A percentile compares a stretch with the other conserved stretches of the same genome.
Conservation (phyloP, 2,329 filamentous ascomycete species). For the Diaporthe helianthi region DNA sequence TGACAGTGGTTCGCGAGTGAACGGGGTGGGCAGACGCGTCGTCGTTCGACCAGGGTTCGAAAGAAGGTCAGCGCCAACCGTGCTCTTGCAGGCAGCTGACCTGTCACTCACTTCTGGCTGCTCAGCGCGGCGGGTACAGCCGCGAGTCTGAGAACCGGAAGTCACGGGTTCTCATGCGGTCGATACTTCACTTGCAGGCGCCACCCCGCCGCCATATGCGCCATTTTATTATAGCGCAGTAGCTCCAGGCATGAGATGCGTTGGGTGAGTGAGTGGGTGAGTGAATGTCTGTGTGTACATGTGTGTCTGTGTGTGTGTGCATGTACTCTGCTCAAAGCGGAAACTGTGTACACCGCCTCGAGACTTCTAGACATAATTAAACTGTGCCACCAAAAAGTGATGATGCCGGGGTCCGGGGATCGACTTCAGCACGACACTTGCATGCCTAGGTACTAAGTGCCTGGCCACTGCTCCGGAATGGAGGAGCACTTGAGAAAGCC, state of each 20-base stretch:
- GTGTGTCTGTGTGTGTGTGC: not conserved
- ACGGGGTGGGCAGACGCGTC: not conserved
- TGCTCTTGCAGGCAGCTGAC: conserved; percentile 16
- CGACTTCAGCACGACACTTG: not conserved
- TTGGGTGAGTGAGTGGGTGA: not conserved
- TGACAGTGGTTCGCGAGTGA: conserved; percentile 7
- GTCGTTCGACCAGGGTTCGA: not conserved
- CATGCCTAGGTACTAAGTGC: too few relatives aligned
- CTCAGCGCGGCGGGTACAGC: conserved; percentile 4
- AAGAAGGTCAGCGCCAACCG: conserved; percentile 8
- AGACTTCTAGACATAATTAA: not conserved
- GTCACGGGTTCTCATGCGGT: not conserved
- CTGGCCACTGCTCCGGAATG: not conserved
- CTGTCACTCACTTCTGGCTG: conserved; percentile 11
- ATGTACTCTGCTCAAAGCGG: not conserved
- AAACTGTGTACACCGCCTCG: conserved; percentile 3
- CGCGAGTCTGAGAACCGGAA: not conserved
- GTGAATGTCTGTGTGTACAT: not conserved
- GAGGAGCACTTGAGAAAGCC: not conserved
- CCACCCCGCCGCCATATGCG: not conserved
- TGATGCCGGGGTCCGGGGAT: not conserved
- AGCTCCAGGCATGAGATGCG: not conserved
- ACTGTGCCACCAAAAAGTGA: not conserved
- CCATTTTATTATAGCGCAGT: not conserved
- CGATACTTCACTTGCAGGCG: conserved; percentile 14